Evolutionary conservation across 2,329 filamentous ascomycete genomes (phyloP), one percentile per base, ranked within the genome.

Genomic region (Colletotrichum horii): DNA sequence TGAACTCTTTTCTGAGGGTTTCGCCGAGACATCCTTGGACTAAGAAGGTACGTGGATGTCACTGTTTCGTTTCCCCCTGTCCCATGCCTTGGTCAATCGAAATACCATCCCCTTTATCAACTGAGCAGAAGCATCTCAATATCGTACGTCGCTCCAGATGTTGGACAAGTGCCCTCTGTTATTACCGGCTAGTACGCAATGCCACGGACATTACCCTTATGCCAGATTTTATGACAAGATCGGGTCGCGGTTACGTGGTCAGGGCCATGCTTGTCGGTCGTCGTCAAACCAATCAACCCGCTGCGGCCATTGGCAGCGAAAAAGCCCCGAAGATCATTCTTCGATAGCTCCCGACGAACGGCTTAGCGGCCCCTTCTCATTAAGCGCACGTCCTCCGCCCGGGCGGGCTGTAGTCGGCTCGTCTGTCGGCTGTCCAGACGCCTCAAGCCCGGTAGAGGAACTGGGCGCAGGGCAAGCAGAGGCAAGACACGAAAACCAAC

Each of bases 261-360:
- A 71, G 38, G 66, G 75, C 71, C 71, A 78, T 75, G 75, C 75
- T 68, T 70, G 76, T 68, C 76, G 65, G 66, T 19, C 55, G 55
- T 58, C 26, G 55, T 19, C 16, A 38, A 65, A 38, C 68, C 64
- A 65, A 73, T 66, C 70, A 69, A 66, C 48, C 38, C 58, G 38
- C 58, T 56, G 56, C 43, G 67, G 70, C 64, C 67, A 61, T 66
- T 75, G 65, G 60, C 70, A 75, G 65, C 75, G 60, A 75, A 77
- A 76, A 61, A 56, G 26, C 68, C 65, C 64, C 75, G 71, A 77
- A 62, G 74, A 74, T 66, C 69, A 75, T 64, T 75, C 69, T 65
- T 73, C 70, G 64, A 75, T 73, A 60, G 73, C 73, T 73, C 43
- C 70, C 64, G 73, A 64, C 70, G 70, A 73, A 73, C 48, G 64